Conservation (phyloP, 1,284 basidiomycete species). For the Lentinula novae-zelandiae region DNA sequence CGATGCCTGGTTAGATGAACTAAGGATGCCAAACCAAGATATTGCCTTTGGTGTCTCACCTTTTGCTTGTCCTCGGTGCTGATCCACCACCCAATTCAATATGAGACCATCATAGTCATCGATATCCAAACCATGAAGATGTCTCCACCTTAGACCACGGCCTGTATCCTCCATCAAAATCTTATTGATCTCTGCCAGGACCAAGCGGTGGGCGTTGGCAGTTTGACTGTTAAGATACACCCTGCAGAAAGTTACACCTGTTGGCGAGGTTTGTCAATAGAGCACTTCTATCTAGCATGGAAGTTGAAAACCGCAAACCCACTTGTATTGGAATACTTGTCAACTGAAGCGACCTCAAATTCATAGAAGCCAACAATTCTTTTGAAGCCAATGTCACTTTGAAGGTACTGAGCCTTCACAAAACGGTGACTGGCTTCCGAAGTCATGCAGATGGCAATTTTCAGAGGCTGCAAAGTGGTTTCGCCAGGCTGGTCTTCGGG, state of each 20-base stretch:
- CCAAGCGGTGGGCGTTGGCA: constrained; percentile 11
- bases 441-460: constrained; percentile 14
- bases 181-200: constrained; percentile 13
- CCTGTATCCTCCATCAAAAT: constrained; percentile 17
- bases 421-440: constrained; percentile 15
- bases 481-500: not conserved
- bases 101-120: constrained; percentile 5
- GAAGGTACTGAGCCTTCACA: constrained; percentile 16
- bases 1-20: no score
- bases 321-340: constrained; percentile 16
- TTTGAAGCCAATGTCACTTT: constrained; percentile 19
- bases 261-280: no score
- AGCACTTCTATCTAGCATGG: no score
- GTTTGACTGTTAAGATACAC: constrained; percentile 15
- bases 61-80: constrained; percentile 17
- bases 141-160: constrained; percentile 11
- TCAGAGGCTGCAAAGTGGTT: not conserved
- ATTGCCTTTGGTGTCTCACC: constrained; percentile 1
- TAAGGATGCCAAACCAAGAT: no score
- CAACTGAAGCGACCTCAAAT: constrained; percentile 17
- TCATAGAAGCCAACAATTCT: constrained; percentile 17
- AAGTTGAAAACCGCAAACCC: not conserved
- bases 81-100: constrained; percentile 14
- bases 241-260: constrained; percentile 8
- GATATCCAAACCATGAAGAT: constrained; percentile 5